Evolutionary conservation across 176 grass and related monocot species (phyloP), one percentile per base, ranked within the genome.

Genomic region (Chloris gayana): DNA sequence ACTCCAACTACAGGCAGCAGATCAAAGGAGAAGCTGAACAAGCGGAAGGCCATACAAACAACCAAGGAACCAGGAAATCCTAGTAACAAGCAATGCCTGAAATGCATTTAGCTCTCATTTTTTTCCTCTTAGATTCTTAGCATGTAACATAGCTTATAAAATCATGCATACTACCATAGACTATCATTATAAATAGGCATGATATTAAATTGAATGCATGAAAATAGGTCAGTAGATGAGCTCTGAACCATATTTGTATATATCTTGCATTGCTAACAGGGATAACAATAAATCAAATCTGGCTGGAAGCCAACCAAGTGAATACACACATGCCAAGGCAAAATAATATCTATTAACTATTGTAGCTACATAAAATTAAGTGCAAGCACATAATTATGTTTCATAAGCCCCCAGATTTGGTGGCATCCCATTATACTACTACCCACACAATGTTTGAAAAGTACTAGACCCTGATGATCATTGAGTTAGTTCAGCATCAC

Each of bases 41-140:
- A 62, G 60, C 10, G 10, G 17, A 41, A 37, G 22, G 10, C 18
- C 31, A 49, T 38, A 97, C 94, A 26, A 47, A 39, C 69, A 51
- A 56, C 38, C 63, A 59, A 58, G 47, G 60, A 50, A 53, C 53
- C 47, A 19, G 0, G 14, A 67, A 18, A 4, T 38, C n/a, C 82
- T 17, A 34, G 13, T 56, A 37, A 46, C n/a, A 85, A 89, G 46
- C 66, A 77, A 89, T 22, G 18, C 7, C 59, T 38, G 24, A 17
- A 80, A 70, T 73, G 14, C 15, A 57, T 11, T 1, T 22, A 22
- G 21, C 22, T 6, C 5, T 18, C 18, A n/a, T n/a, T 50, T 54
- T n/a, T 22, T 50, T 6, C 3, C 14, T 18, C 4, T 64, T 14
- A 31, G 51, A 58, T 64, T 72, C 57, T 53, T 65, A 65, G 34